Evolutionary conservation across 139 green algal species (phyloP).

Genomic region (Volvox africanus): DNA sequence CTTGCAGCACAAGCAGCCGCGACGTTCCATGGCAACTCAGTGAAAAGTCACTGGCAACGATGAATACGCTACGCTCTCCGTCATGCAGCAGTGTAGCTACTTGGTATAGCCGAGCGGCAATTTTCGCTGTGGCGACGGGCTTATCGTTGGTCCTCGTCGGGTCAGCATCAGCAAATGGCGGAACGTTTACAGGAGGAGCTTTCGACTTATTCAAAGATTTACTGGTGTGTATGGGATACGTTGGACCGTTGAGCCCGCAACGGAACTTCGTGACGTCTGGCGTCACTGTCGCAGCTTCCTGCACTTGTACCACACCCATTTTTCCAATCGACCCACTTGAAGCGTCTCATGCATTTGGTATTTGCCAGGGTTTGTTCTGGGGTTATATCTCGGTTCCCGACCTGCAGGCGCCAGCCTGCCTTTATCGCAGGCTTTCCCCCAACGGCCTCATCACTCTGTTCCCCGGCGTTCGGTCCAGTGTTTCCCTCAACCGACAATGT

Average conservation of each 20-base stretch:
- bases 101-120: neutral
- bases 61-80: neutral
- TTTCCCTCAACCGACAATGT: too few species aligned
- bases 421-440: too few species aligned
- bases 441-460: too few species aligned
- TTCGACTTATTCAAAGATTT: conserved; percentile 60
- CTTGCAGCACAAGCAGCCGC: conserved; percentile 7
- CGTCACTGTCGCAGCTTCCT: too few species aligned
- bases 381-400: too few species aligned
- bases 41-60: neutral
- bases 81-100: neutral
- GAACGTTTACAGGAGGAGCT: conserved; percentile 27
- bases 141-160: neutral
- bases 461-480: too few species aligned
- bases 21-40: neutral
- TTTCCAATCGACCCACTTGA: too few species aligned
- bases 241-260: neutral
- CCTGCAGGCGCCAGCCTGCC: too few species aligned
- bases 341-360: too few species aligned
- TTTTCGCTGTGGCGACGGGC: neutral
- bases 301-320: too few species aligned
- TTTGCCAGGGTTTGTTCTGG: too few species aligned
- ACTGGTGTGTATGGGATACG: conserved; percentile 37
- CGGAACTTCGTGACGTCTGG: too few species aligned
- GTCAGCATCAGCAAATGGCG: conserved; percentile 31